Evolutionary conservation across 306 rosid species (phyloP), one percentile per base, ranked within the genome.

Genomic region (Glycine latifolia): DNA sequence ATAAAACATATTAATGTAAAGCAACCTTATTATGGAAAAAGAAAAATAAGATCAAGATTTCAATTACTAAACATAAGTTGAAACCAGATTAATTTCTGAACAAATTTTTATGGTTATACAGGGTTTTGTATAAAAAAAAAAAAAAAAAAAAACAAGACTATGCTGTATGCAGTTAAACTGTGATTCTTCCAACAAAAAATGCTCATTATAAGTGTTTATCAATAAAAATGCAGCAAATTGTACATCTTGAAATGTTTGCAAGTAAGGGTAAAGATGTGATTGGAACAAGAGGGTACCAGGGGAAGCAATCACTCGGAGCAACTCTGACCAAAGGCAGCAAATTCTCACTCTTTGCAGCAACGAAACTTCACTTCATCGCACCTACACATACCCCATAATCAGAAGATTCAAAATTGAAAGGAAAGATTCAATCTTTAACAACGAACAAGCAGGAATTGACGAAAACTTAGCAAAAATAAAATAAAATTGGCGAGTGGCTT

Each of bases 261-360:
- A 75, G 12, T 7, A 48, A 71, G 26, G 55, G 17, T 60, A 37
- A 55, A 31, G 60, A 67, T 63, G 76, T 43, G 59, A 75, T 15
- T 73, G 59, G 73, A 26, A 39, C n/a, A 26, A 39, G 72, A 76
- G 73, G 37, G 48, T 55, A 81, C 85, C 86, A 10, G 54, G 46
- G 75, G 61, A 43, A 72, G 35, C 55, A 75, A 81, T 56, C 66
- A 78, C 71, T 74, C 61, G 44, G 39, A 68, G 82, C 15, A 69
- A 74, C 65, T 53, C 67, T 56, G 49, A 47, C 41, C 7, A 48
- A 14, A 74, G 41, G 10, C 71, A 33, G 69, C 17, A 60, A 75
- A 62, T 50, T 54, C 78, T 11, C 73, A 73, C 71, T 82, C 76
- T 63, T 79, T 31, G 35, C 75, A 71, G 81, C 85, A 85, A 69